Evolutionary conservation across 768 basidiomycete species (phyloP), one percentile per base, ranked within the genome.

Genomic region (Tylopilus balloui): DNA sequence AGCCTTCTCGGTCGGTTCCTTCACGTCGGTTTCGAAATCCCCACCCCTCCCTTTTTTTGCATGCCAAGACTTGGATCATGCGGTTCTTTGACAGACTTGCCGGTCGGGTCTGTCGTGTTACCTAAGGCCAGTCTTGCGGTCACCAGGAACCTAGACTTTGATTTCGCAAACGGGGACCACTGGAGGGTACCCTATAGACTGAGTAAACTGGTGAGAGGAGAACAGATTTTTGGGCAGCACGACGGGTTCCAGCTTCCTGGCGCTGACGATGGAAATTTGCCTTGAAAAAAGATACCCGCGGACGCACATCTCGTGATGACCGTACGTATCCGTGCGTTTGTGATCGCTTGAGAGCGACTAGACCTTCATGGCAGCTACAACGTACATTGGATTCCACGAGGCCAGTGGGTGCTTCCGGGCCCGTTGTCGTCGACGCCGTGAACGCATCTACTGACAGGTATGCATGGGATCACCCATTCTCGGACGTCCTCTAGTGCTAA

Each of bases 361-460:
- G 56, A 52, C 41, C 41, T 40, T 45, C 40, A 38, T 45, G 34
- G 41, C 54, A 84, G 83, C 67, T 86, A 42, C 66, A 68, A 35
- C 70, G 66, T 41, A 68, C 77, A 19, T 63, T 82, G 23, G 63
- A 71, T 36, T 67, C 59, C 40, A 72, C 73, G 25, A 78, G 76
- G 38, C 80, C 81, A 20, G 36, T 56, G 17, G 64, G 55, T 14
- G 66, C 70, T 40, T 52, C 65, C 13, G 61, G 61, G 17, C 56
- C 60, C 27, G 70, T 85, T 50, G 58, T 81, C 13, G 44, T 57
- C 32, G 52, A 73, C 45, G 58, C 72, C 19, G 71, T 83, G 27
- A 91, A 90, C 57, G 88, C 88, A n/a, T 87, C 86, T 43, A 81
- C 88, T 34, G 89, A 92, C 66, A 88, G 86, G 85, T 84, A 58